Percentiles rank a stretch among this genome's conserved stretches.
These are phyloP conservation scores for Bifiguratus adelaidae DNA, from an alignment of 192 early-diverging fungal genomes.

Conservation along the genomic window DNA sequence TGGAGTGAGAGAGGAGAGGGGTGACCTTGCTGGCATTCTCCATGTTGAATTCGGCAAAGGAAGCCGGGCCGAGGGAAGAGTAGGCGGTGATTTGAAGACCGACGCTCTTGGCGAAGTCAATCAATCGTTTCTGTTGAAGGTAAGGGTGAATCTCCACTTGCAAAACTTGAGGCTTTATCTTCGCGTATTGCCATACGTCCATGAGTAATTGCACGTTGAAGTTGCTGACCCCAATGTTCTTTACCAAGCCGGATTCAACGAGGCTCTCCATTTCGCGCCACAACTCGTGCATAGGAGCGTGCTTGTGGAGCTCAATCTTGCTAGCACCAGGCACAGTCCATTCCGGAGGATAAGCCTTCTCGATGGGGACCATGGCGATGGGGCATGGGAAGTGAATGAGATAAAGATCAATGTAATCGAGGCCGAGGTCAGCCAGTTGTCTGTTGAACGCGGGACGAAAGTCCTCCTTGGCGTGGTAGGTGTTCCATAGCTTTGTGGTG, in stretches of 20 bases:
- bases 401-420: slow-evolving; percentile 57
- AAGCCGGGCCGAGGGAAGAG: slow-evolving; percentile 51
- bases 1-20: slow-evolving; percentile 32
- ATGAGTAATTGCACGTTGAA: slow-evolving; percentile 29
- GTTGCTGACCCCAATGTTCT: slow-evolving; percentile 66
- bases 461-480: slow-evolving; percentile 41
- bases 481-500: slow-evolving; percentile 49
- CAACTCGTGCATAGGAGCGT: slow-evolving; percentile 41
- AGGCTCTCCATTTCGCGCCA: slow-evolving; percentile 69
- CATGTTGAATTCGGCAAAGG: slow-evolving; percentile 18
- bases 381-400: slow-evolving; percentile 53
- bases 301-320: slow-evolving; percentile 17
- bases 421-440: slow-evolving; percentile 34
- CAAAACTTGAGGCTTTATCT: slow-evolving; percentile 55
- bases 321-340: slow-evolving; percentile 18
- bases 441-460: slow-evolving; percentile 39
- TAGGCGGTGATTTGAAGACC: slow-evolving; percentile 61
- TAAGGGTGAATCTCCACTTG: slow-evolving; percentile 75
- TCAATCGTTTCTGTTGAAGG: slow-evolving; percentile 48
- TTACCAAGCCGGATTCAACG: slow-evolving; percentile 40
- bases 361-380: slow-evolving; percentile 36
- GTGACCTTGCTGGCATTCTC: slow-evolving; percentile 16
- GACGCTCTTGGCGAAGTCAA: slow-evolving; percentile 45
- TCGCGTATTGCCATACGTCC: slow-evolving; percentile 42
- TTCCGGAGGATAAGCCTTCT: slow-evolving; percentile 29